Evolutionary conservation across 805 yeast genomes (phyloP).

Genomic region (Nakazawaea anatomiae): DNA sequence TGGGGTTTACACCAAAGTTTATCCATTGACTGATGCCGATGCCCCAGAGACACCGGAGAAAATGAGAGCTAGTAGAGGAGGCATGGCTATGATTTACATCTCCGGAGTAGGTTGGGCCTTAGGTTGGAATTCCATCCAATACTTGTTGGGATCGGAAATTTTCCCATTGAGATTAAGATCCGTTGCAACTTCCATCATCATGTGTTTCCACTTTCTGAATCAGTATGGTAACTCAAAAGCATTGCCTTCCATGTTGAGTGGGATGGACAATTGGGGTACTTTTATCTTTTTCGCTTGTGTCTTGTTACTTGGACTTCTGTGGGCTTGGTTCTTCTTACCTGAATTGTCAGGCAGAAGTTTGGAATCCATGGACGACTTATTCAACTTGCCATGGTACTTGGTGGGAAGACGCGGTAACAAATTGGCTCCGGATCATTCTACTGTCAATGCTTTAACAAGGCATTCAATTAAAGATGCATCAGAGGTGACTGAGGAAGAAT

Average conservation of each 20-base stretch:
- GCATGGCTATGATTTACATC: slow-evolving; percentile 43
- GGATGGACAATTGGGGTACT: slow-evolving; percentile 41
- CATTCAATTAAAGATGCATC: not conserved
- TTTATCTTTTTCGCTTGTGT: slow-evolving; percentile 46
- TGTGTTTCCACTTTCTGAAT: slow-evolving; percentile 52
- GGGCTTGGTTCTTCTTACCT: slow-evolving; percentile 45
- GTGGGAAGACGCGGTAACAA: slow-evolving; percentile 49
- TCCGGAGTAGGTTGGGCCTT: slow-evolving; percentile 55
- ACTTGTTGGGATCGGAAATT: slow-evolving; percentile 48
- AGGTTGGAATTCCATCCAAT: slow-evolving; percentile 46
- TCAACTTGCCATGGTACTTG: slow-evolving; percentile 51
- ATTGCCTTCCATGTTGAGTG: slow-evolving; percentile 42
- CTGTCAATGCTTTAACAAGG: slow-evolving; percentile 6
- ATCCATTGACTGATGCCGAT: slow-evolving; percentile 33
- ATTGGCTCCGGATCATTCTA: slow-evolving; percentile 47
- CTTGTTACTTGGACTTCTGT: slow-evolving; percentile 32
- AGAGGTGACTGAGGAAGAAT: slow-evolving; percentile 1
- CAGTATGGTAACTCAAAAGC: slow-evolving; percentile 43
- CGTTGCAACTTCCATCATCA: slow-evolving; percentile 29
- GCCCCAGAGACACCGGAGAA: slow-evolving; percentile 27
- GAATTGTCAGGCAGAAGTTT: slow-evolving; percentile 45
- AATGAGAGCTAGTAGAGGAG: slow-evolving; percentile 45
- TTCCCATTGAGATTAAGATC: slow-evolving; percentile 36
- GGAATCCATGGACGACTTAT: slow-evolving; percentile 47
- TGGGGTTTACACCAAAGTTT: slow-evolving; percentile 39